Evolutionary conservation across 495 filamentous ascomycete species (phyloP).

Genomic region (Hypomontagnella submonticulosa): DNA sequence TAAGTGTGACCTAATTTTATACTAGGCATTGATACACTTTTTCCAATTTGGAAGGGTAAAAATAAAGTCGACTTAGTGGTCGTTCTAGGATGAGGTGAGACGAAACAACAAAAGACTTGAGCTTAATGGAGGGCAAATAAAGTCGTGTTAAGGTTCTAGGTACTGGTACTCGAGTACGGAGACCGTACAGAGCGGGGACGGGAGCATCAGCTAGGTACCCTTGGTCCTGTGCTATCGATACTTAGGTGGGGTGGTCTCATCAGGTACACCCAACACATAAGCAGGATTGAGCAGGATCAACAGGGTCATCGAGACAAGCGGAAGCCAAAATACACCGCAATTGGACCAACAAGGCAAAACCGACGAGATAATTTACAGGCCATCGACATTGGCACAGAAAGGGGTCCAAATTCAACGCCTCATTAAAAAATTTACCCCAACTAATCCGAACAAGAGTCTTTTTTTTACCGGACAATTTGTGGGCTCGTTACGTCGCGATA

Average conservation of each 20-base stretch:
- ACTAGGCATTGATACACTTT: constrained; percentile 3
- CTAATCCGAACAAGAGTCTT: constrained; percentile 39
- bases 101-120: constrained; percentile 14
- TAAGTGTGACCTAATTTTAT: constrained; percentile 1
- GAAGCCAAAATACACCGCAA: constrained; percentile 29
- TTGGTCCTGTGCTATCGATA: constrained; percentile 15
- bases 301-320: constrained; percentile 34
- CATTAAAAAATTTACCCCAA: constrained; percentile 44
- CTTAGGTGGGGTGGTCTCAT: constrained; percentile 33
- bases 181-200: constrained; percentile 24
- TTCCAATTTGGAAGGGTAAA: constrained; percentile 21
- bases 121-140: neutral
- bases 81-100: constrained; percentile 34
- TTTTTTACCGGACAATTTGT: constrained; percentile 36
- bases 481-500: constrained; percentile 31
- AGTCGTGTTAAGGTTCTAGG: constrained; percentile 34
- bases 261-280: constrained; percentile 37
- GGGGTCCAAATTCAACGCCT: constrained; percentile 30
- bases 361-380: constrained; percentile 30
- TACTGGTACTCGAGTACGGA: constrained; percentile 33
- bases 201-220: constrained; percentile 23
- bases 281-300: constrained; percentile 40
- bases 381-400: constrained; percentile 19
- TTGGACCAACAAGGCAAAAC: constrained; percentile 33
- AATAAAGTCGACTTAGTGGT: neutral